These are phyloP conservation scores for Geotrichum reessii DNA, from an alignment of 1,139 yeast genomes.

Conservation along the genomic window DNA sequence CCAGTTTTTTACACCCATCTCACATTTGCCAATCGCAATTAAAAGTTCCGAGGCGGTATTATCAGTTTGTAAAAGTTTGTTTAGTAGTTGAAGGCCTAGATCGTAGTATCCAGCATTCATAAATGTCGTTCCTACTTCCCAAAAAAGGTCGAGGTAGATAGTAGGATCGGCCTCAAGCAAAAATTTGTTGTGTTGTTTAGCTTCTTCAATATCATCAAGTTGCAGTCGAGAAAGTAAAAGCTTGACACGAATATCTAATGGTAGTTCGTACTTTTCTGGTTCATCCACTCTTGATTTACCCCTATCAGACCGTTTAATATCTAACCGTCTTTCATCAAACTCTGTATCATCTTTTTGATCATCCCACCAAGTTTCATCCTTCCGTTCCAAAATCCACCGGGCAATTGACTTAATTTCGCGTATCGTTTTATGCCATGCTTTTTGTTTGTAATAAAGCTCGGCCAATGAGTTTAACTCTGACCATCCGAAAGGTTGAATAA, in stretches of 20 bases:
- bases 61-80: conserved; percentile 30
- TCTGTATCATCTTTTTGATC: conserved; percentile 71
- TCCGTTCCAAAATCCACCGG: conserved; percentile 76
- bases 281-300: conserved; percentile 19
- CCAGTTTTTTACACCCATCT: conserved; percentile 64
- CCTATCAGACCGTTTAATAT: conserved; percentile 20
- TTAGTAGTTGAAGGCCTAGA: conserved; percentile 50
- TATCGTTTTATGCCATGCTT: conserved; percentile 60
- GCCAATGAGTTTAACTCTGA: conserved; percentile 78
- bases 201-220: conserved; percentile 60
- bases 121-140: conserved; percentile 69
- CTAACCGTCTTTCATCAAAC: conserved; percentile 57
- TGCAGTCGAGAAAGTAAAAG: conserved; percentile 69
- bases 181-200: conserved; percentile 60
- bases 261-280: conserved; percentile 43
- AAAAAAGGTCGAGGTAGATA: conserved; percentile 65
- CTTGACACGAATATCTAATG: conserved; percentile 81
- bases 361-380: conserved; percentile 77
- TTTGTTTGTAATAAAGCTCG: conserved; percentile 67
- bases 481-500: conserved; percentile 58
- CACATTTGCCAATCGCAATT: conserved; percentile 69
- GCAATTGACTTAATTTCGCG: conserved; percentile 63
- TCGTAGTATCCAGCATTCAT: conserved; percentile 62
- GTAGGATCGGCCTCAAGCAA: conserved; percentile 52
- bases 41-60: conserved; percentile 39